phyloP scores from a whole-genome alignment of 1,284 basidiomycete species.

The Waitea zeae region DNA sequence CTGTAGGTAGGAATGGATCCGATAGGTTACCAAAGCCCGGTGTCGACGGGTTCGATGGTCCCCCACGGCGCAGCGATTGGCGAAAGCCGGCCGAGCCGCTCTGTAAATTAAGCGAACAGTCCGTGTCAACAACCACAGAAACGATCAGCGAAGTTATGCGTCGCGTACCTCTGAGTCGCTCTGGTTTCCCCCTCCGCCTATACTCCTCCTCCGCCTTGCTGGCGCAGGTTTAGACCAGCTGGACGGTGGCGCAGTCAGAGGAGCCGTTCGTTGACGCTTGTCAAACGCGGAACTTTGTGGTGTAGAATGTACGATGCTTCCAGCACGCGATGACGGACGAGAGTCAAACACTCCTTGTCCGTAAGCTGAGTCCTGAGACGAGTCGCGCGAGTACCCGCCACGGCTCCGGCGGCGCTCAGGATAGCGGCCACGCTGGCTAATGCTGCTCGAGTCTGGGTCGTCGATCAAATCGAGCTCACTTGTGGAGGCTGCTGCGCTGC shows the following conservation, averaged over 20 bases:
- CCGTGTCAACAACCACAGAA: too few species aligned
- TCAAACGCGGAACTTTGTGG: conserved; percentile 29
- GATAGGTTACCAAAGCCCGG: background rate
- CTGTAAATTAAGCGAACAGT: conserved; percentile 5
- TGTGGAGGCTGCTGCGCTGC: conserved; percentile 22
- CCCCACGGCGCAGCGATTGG: background rate
- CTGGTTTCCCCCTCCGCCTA: conserved; percentile 32
- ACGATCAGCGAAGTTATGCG: background rate
- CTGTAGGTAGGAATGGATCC: background rate
- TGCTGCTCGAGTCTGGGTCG: too few species aligned
- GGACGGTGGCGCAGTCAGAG: conserved; percentile 42
- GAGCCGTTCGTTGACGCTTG: conserved; percentile 43
- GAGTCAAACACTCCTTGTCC: conserved; percentile 20
- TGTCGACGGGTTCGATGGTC: background rate
- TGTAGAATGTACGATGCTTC: conserved; percentile 19
- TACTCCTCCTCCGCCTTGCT: conserved; percentile 35
- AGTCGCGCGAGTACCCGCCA: conserved; percentile 8
- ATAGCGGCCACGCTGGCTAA: background rate
- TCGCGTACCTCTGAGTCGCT: conserved; percentile 54
- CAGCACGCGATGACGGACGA: conserved; percentile 21
- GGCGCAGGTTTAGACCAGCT: conserved; percentile 47
- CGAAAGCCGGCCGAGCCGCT: conserved; percentile 4
- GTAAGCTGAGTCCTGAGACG: conserved; percentile 40
- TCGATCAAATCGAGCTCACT: conserved; percentile 13
- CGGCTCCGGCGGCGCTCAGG: background rate